Evolutionary conservation across 176 grass and related monocot species (phyloP).

Genomic region (Leersia perrieri): DNA sequence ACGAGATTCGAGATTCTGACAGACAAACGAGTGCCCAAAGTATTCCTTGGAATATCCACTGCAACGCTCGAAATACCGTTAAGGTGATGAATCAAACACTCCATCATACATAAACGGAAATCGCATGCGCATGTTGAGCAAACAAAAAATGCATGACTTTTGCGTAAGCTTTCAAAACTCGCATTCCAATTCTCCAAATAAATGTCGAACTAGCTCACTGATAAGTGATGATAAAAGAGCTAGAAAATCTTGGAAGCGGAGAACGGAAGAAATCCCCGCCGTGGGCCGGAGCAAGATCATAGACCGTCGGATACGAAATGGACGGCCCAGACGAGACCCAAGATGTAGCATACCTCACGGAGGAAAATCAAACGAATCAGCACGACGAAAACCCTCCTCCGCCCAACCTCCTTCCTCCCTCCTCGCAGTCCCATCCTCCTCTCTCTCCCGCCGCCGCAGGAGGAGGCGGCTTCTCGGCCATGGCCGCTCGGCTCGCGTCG

Average conservation of each 20-base stretch:
- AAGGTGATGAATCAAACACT: not conserved
- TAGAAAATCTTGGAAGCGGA: not conserved
- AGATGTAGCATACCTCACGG: not conserved
- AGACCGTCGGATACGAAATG: not conserved
- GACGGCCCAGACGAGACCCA: not conserved
- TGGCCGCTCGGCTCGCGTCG: slow-evolving; percentile 76
- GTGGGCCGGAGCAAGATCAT: not conserved
- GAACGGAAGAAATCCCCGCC: not conserved
- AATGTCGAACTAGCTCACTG: not conserved
- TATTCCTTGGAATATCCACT: not conserved
- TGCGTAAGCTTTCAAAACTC: not conserved
- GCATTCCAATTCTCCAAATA: not conserved
- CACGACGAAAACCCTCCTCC: slow-evolving; percentile 17
- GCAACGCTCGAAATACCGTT: not conserved
- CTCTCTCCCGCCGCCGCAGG: slow-evolving; percentile 30
- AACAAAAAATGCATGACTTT: not conserved
- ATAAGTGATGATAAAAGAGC: not conserved
- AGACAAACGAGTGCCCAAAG: not conserved
- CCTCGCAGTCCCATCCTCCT: not conserved
- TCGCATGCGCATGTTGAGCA: not conserved
- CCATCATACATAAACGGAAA: not conserved
- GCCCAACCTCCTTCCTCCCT: not conserved
- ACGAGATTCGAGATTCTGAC: not conserved
- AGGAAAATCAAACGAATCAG: not conserved
- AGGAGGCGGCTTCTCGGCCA: slow-evolving; percentile 28